Evolutionary conservation across 208 protist genomes (phyloP).

Genomic region (Histomonas meleagridis): DNA sequence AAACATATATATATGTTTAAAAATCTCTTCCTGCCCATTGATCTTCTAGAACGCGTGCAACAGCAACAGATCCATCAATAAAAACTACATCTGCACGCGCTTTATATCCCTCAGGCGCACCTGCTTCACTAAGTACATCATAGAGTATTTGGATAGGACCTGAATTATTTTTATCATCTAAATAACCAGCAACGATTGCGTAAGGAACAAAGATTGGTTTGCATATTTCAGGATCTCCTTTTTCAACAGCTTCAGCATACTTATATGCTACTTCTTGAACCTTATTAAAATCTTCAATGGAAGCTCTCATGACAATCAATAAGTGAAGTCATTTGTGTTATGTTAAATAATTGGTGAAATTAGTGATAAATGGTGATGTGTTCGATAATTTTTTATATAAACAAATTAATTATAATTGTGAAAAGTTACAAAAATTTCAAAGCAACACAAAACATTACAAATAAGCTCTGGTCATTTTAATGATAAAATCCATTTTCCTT

Average conservation of each 20-base stretch:
- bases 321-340: too few relatives aligned
- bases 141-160: not conserved
- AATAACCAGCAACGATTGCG: not conserved
- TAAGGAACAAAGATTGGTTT: not conserved
- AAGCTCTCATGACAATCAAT: too few relatives aligned
- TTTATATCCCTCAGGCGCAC: not conserved
- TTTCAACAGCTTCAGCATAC: not conserved
- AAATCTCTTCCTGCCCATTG: not conserved
- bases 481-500: too few relatives aligned
- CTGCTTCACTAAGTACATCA: not conserved
- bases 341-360: too few relatives aligned
- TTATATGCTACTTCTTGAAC: not conserved
- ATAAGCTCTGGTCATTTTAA: too few relatives aligned
- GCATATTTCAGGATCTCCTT: not conserved
- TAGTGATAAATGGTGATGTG: too few relatives aligned
- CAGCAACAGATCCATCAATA: not conserved
- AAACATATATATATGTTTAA: too few relatives aligned
- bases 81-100: not conserved
- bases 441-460: too few relatives aligned
- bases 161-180: not conserved
- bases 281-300: not conserved
- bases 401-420: too few relatives aligned
- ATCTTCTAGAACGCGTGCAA: not conserved
- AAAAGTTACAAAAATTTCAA: too few relatives aligned
- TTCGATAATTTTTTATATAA: too few relatives aligned